Evolutionary conservation across 192 early-diverging fungal species (phyloP).

Genomic region (Gaertneriomyces sp.): DNA sequence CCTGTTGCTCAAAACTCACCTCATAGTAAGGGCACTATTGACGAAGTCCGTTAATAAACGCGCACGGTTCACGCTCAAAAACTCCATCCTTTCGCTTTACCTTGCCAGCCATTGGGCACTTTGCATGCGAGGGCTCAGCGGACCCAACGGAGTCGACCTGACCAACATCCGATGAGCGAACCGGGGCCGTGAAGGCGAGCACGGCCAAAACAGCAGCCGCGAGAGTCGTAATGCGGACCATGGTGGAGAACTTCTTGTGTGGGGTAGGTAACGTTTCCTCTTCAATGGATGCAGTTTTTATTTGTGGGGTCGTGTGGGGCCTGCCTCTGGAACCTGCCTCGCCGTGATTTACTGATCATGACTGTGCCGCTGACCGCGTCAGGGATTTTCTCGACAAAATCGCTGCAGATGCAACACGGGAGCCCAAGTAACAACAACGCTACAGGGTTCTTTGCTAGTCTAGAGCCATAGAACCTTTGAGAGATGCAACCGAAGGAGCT

Average conservation of each 20-base stretch:
- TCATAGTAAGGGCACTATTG: slow-evolving; percentile 26
- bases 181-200: background rate
- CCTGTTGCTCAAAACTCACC: background rate
- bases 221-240: no score
- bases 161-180: background rate
- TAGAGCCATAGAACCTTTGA: background rate
- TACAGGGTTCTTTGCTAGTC: background rate
- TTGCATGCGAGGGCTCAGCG: background rate
- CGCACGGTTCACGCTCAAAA: no score
- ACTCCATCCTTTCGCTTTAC: no score
- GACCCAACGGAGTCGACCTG: background rate
- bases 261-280: no score
- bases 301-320: no score
- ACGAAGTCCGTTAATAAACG: no score
- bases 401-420: background rate
- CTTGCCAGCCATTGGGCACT: background rate
- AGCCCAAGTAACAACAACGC: background rate
- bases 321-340: no score
- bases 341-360: no score
- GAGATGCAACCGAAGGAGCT: background rate
- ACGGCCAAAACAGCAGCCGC: background rate
- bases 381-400: slow-evolving; percentile 2
- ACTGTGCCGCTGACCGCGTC: slow-evolving; percentile 3
- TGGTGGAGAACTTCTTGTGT: no score
- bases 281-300: no score